These are phyloP conservation scores for Eucalyptus paniculata DNA, from an alignment of 345 rosid species.

Conservation along the genomic window DNA sequence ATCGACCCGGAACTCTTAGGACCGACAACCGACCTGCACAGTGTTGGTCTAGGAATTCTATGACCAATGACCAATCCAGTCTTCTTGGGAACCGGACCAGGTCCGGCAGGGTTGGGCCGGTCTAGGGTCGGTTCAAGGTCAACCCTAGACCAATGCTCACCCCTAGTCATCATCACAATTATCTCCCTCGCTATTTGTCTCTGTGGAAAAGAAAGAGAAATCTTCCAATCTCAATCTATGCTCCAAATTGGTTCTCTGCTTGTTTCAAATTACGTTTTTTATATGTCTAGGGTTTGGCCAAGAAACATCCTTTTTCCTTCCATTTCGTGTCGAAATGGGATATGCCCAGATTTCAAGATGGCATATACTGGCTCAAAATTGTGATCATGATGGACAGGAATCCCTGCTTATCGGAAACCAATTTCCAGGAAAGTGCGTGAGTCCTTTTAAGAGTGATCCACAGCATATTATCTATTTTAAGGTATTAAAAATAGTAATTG, in stretches of 20 bases:
- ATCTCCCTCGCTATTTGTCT: background rate
- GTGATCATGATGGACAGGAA: background rate
- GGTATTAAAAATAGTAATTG: background rate
- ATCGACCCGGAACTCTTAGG: no score
- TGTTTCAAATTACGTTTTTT: background rate
- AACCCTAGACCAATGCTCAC: no score
- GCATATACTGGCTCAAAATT: background rate
- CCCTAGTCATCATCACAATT: background rate
- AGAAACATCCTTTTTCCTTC: background rate
- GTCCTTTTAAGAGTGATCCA: background rate
- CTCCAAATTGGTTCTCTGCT: background rate
- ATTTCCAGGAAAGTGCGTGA: background rate
- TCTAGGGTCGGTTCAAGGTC: no score
- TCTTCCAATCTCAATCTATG: background rate
- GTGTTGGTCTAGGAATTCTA: no score
- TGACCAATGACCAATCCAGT: no score
- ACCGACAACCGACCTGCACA: fast-evolving
- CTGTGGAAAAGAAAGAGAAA: background rate
- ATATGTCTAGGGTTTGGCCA: background rate
- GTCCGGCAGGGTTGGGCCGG: fast-evolving
- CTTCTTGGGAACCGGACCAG: no score
- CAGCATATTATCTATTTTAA: background rate
- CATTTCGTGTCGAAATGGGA: background rate
- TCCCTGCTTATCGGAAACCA: background rate
- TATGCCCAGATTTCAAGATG: background rate